Evolutionary conservation across 2,329 filamentous ascomycete genomes (phyloP), one percentile per base, ranked within the genome.

Genomic region (Colletotrichum aenigma): DNA sequence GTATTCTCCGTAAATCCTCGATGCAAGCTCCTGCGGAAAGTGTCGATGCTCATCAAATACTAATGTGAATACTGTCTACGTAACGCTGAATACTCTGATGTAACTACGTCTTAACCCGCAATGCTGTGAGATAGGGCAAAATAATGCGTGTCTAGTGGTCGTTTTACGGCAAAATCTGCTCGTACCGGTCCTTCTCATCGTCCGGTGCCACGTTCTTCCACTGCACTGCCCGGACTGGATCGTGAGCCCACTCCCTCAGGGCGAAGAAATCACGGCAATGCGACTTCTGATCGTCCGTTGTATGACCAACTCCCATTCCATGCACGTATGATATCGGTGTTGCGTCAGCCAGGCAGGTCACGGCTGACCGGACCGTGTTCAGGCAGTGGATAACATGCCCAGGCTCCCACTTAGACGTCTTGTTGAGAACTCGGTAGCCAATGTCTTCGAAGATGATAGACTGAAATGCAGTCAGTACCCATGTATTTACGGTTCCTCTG

Each of bases 181-280:
- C 43, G 12, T 74, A 74, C 13, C n/a, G 21, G 12, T 74, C 71
- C 24, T 70, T 74, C 43, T 74, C 58, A n/a, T 74, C 71, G 4
- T 74, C 71, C 1, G 71, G 71, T 15, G 71, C 71, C 13, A 65
- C 12, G 30, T 74, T 74, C 21, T 32, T 34, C 71, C 71, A 74
- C 48, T 64, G 32, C 6, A 70, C 71, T 1, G 56, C 43, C 16
- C 71, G 56, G 9, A 34, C 66, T 4, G 66, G 71, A 16, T 74
- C 71, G 21, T 74, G 71, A 55, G 71, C 71, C 71, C 66, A 74
- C 4, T 74, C 66, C 15, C 71, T 70, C 43, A 74, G 43, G 13
- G 71, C 71, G 26, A 70, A 74, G 66, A 74, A 74, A 28, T 74
- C 71, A 7, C 71, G 66, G 12, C 71, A 74, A 58, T 65, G 71